Conservation (phyloP, 257 asterid genomes). For the Gardenia jasminoides region DNA sequence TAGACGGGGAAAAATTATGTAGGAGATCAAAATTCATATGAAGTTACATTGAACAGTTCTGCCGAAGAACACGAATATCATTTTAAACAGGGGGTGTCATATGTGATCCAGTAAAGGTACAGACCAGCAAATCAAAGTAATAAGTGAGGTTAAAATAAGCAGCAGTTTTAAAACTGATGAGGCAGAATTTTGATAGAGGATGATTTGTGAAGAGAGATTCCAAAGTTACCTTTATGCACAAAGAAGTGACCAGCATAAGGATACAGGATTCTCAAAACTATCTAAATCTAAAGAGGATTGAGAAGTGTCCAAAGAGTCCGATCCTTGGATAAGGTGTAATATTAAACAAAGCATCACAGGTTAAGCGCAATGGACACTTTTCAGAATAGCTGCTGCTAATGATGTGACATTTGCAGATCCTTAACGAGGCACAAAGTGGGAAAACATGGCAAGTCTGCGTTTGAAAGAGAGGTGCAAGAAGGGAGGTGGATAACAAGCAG, state of each 20-base stretch:
- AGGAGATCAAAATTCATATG: background rate
- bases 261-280: background rate
- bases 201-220: background rate
- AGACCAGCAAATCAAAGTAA: background rate
- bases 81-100: background rate
- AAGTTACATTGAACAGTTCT: background rate
- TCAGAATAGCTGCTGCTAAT: background rate
- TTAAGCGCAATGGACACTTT: background rate
- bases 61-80: background rate
- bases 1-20: background rate
- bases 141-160: background rate
- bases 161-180: background rate
- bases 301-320: background rate
- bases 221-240: background rate
- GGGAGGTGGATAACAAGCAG: background rate
- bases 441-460: background rate
- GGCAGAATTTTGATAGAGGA: background rate
- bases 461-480: background rate
- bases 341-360: background rate
- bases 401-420: background rate
- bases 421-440: background rate
- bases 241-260: background rate
- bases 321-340: background rate
- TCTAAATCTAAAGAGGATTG: background rate
- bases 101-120: background rate